Evolutionary conservation across 176 grass and related monocot genomes (phyloP), one percentile per base, ranked within the genome.

Genomic region (Panicum miliaceum): DNA sequence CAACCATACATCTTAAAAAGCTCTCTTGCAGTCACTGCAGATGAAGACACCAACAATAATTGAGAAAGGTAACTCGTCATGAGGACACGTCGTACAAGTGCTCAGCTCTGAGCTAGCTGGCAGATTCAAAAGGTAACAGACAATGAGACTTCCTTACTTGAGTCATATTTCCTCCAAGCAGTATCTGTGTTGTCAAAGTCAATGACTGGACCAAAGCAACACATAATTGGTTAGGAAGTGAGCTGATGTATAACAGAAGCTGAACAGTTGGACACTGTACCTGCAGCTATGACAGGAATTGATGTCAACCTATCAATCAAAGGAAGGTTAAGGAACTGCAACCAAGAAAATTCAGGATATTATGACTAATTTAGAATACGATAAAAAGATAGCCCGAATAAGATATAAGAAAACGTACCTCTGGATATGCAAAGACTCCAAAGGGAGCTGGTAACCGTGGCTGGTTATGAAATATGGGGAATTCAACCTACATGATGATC

Each of bases 181-280:
- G 88, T 87, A 79, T 94, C 92, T 47, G 92, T 94, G 70, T 97
- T 97, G 69, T 97, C 88, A 42, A 97, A 97, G 84, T 97, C 90
- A 64, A 97, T 86, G 23, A 97, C 94, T 97, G 81, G 46, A 91
- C 51, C 52, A 90, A 81, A 86, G 34, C 69, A 88, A 78, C 35
- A 64, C 29, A 68, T 38, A 89, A 68, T 67, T 48, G 53, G 79
- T 82, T 89, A 83, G 86, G 48, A 40, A 84, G 46, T 67, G 72
- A 85, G 15, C 45, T 81, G 32, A 48, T 62, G 60, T 68, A 51
- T 45, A 82, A 57, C 22, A 82, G 1, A 77, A 47, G 14, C 11
- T 87, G 66, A 62, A 84, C 25, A 89, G 45, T 73, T 85, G 60
- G 10, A 75, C 41, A 36, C 37, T 32, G 9, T 94, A 97, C 94